These are phyloP conservation scores for Plectosphaerella cucumerina DNA, from an alignment of 2,329 filamentous ascomycete genomes.

Conservation along the genomic window DNA sequence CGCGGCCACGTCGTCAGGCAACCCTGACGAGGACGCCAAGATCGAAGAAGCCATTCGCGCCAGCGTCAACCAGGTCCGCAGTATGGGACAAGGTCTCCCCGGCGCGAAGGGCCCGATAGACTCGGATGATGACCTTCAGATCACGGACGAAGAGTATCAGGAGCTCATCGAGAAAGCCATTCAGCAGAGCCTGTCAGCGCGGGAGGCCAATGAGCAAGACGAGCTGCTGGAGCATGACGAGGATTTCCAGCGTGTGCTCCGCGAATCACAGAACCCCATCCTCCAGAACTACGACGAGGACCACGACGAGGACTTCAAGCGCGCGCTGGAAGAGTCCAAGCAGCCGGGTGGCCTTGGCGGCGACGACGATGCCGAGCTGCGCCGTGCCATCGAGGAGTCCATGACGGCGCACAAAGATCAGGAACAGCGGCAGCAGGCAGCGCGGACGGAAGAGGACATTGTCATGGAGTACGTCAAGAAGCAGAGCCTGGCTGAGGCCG, in stretches of 20 bases:
- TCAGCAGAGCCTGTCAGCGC: slow-evolving; percentile 40
- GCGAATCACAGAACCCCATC: slow-evolving; percentile 25
- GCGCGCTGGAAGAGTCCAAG: slow-evolving; percentile 37
- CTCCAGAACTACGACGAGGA: slow-evolving; percentile 13
- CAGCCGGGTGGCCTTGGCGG: slow-evolving; percentile 11
- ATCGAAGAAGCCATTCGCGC: slow-evolving; percentile 72
- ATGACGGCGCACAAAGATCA: slow-evolving; percentile 39
- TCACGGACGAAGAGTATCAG: slow-evolving; percentile 57
- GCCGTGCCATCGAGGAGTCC: slow-evolving; percentile 43
- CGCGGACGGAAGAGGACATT: slow-evolving; percentile 64
- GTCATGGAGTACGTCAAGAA: slow-evolving; percentile 74
- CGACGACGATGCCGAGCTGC: slow-evolving; percentile 40
- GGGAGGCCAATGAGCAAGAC: slow-evolving; percentile 8
- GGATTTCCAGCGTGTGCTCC: slow-evolving; percentile 35
- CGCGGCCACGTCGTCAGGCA: slow-evolving; percentile 63
- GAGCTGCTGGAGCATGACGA: slow-evolving; percentile 24
- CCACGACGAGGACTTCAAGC: slow-evolving; percentile 32
- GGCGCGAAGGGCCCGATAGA: slow-evolving; percentile 16
- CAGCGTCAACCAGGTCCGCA: slow-evolving; percentile 56
- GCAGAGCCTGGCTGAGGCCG: slow-evolving; percentile 68
- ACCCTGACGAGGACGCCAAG: slow-evolving; percentile 63
- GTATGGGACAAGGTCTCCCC: slow-evolving; percentile 12
- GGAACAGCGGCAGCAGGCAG: slow-evolving; percentile 32
- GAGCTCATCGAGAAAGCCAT: slow-evolving; percentile 52
- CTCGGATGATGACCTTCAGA: slow-evolving; percentile 35